Percentiles rank a stretch among this genome's conserved stretches.
Evolutionary conservation across 192 early-diverging fungal genomes (phyloP).

Genomic region (Tieghemiomyces parasiticus): DNA sequence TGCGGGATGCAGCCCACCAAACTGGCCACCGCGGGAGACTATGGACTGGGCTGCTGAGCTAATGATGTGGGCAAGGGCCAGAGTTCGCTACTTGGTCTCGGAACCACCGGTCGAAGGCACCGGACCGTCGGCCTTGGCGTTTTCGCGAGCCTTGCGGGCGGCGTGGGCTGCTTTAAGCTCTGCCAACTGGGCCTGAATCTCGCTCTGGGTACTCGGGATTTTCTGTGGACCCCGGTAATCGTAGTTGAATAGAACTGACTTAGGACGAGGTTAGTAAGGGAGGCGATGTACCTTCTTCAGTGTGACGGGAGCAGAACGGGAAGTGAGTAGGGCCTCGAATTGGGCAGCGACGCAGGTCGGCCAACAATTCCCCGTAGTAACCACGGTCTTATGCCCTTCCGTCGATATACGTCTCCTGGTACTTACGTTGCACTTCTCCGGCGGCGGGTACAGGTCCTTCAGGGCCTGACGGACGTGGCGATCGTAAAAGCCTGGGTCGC

Average conservation of each 20-base stretch:
- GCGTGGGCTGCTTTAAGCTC: not conserved
- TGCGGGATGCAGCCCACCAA: too few relatives aligned
- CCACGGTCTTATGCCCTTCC: too few relatives aligned
- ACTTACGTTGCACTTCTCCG: constrained; percentile 6
- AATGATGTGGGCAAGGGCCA: too few relatives aligned
- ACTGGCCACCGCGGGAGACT: too few relatives aligned
- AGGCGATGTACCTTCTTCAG: not conserved
- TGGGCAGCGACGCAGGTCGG: not conserved
- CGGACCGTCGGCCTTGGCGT: too few relatives aligned
- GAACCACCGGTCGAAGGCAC: too few relatives aligned
- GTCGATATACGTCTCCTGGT: not conserved
- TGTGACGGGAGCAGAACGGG: not conserved
- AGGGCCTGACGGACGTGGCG: constrained; percentile 18
- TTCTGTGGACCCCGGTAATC: not conserved
- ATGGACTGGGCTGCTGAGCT: too few relatives aligned
- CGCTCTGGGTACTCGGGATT: not conserved
- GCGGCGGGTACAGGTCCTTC: constrained; percentile 1
- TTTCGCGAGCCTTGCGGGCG: not conserved
- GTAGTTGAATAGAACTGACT: not conserved
- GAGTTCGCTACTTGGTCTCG: too few relatives aligned
- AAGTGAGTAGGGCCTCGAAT: not conserved
- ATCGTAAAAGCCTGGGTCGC: constrained; percentile 31
- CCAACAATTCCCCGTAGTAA: not conserved
- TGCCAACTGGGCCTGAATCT: not conserved
- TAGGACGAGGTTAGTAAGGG: not conserved